Evolutionary conservation across 441 rosid genomes (phyloP), one percentile per base, ranked within the genome.

Genomic region (Theobroma grandiflorum): DNA sequence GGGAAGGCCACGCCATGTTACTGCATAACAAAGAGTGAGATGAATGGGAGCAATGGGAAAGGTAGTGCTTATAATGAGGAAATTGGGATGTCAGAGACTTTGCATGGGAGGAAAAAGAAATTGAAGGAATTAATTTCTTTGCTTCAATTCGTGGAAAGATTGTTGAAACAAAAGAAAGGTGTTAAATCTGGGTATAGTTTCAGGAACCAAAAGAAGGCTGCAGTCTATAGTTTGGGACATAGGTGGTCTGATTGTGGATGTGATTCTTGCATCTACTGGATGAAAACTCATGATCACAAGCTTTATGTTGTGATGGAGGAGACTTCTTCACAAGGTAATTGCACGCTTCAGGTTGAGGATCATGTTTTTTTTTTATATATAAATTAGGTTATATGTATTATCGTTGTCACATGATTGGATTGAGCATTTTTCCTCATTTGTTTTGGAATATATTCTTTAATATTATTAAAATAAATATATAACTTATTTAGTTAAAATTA

Each of bases 231-330:
- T 31, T 3, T 47, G 79, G 61, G 70, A 40, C 79, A 82, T 62
- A 82, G 94, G 66, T 93, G 99, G 97, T 91, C 98, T 16, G 99
- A 92, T 76, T 92, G 98, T 84, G 89, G 94, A 50, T 92, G 97
- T 70, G 86, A 89, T 26, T 84, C 87, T 57, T 94, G 99, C 84
- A 79, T 87, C 85, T 88, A 91, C 45, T 95, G 96, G 95, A 81
- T 79, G 69, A 82, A 79, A 37, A 20, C 45, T 45, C 85, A 26
- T 22, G 88, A 42, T 6, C 79, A 86, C 80, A 86, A 87, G 82
- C 91, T 94, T 67, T 87, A 90, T 80, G 81, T 90, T 47, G 91
- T 85, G 31, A 83, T 91, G 47, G 87, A 79, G 81, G 89, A 90
- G 81, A 57, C 91, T 90, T 81, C 82, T 49, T 70, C 88, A n/a